These are phyloP conservation scores for Lentinula sp. DNA, from an alignment of 768 basidiomycete species.

Conservation along the genomic window DNA sequence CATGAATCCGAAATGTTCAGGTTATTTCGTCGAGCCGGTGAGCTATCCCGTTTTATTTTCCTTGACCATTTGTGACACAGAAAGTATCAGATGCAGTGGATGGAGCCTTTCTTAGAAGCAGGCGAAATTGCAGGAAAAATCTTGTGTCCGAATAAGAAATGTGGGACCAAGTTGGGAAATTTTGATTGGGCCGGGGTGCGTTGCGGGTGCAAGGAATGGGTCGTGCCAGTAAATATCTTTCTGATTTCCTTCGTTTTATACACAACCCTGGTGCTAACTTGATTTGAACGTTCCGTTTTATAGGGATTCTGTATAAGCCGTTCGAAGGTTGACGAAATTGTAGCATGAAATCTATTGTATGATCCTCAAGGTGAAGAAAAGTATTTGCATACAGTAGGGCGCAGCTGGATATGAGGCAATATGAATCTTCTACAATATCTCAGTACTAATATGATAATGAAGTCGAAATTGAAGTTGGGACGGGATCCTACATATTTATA, in stretches of 20 bases:
- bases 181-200: constrained; percentile 96
- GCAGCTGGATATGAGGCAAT: neutral
- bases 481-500: neutral
- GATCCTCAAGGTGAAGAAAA: neutral
- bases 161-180: constrained; percentile 86
- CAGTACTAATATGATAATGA: neutral
- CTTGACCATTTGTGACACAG: too few relatives aligned
- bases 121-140: constrained; percentile 87
- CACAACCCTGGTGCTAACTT: neutral
- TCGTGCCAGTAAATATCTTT: constrained; percentile 64
- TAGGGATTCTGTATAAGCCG: constrained; percentile 63
- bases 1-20: constrained; percentile 81
- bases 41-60: too few relatives aligned
- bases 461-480: neutral
- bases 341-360: constrained; percentile 7
- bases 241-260: neutral
- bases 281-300: neutral
- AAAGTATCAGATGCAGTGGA: constrained; percentile 96
- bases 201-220: constrained; percentile 91
- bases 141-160: constrained; percentile 86
- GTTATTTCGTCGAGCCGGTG: constrained; percentile 96
- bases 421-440: neutral
- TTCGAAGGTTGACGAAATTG: constrained; percentile 64
- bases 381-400: neutral
- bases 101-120: constrained; percentile 74